Evolutionary conservation across 2,329 filamentous ascomycete genomes (phyloP).

Genomic region (Fusarium sp.): DNA sequence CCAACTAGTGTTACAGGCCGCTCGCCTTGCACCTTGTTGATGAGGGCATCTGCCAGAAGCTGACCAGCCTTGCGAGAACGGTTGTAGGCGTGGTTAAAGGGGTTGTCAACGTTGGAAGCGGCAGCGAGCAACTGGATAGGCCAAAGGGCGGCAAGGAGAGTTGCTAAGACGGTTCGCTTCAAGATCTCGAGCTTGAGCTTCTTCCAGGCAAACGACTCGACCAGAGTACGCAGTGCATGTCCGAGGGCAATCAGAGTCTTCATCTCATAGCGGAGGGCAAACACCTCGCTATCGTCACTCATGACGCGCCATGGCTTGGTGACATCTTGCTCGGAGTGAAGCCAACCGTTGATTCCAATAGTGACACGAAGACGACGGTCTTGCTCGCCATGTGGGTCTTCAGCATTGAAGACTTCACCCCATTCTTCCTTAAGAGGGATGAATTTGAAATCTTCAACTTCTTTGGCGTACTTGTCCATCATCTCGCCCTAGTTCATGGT

Average conservation of each 20-base stretch:
- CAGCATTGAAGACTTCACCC: conserved; percentile 44
- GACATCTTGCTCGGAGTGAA: conserved; percentile 79
- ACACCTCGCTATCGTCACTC: conserved; percentile 78
- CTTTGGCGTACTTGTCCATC: conserved; percentile 87
- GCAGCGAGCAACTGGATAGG: conserved; percentile 75
- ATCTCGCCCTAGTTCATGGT: conserved; percentile 71
- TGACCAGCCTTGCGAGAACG: conserved; percentile 83
- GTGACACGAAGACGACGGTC: conserved; percentile 77
- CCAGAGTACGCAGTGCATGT: conserved; percentile 75
- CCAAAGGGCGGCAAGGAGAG: conserved; percentile 76
- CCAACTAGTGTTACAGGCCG: conserved; percentile 83
- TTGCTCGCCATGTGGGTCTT: conserved; percentile 41
- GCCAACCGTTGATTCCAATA: conserved; percentile 90
- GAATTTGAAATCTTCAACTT: conserved; percentile 86
- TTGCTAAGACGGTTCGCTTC: conserved; percentile 76
- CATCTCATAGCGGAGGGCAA: conserved; percentile 87
- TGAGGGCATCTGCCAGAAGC: conserved; percentile 83
- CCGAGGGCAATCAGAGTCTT: conserved; percentile 82
- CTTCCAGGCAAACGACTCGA: conserved; percentile 80
- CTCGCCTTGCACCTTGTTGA: conserved; percentile 85
- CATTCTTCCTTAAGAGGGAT: conserved; percentile 72
- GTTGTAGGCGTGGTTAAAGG: conserved; percentile 81
- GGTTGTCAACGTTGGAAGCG: conserved; percentile 80
- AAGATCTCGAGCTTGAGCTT: conserved; percentile 81
- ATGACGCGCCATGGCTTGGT: conserved; percentile 84